Percentiles rank a stretch among this genome's conserved stretches.
These are phyloP conservation scores for Petasospora rhodanensis DNA, from an alignment of 1,139 yeast species.

Conservation along the genomic window DNA sequence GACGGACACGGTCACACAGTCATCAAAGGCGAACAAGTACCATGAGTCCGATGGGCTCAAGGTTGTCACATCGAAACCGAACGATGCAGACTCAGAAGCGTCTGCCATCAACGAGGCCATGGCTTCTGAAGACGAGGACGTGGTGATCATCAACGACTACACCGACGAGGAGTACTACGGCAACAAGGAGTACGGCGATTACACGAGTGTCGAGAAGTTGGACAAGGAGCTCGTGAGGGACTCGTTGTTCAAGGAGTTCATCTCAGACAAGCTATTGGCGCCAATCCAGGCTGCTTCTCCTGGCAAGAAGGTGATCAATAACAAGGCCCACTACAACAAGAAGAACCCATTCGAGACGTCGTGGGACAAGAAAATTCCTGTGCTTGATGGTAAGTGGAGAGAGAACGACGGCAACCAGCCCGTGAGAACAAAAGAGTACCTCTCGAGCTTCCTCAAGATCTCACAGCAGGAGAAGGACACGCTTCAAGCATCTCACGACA, in stretches of 20 bases:
- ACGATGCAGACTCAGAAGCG: conserved; percentile 7
- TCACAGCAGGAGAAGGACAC: conserved; percentile 11
- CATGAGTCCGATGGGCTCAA: conserved; percentile 7
- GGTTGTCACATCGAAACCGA: conserved; percentile 14
- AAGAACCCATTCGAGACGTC: conserved; percentile 12
- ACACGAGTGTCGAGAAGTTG: conserved; percentile 6
- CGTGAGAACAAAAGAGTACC: conserved; percentile 21
- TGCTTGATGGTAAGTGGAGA: conserved; percentile 21
- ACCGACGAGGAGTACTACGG: conserved; percentile 18
- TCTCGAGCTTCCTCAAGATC: conserved; percentile 17
- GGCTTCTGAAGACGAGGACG: conserved; percentile 6
- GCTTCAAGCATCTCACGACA: conserved; percentile 19
- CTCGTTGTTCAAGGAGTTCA: conserved; percentile 13
- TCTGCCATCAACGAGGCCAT: conserved; percentile 2
- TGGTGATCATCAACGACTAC: conserved; percentile 13
- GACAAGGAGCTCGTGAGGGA: conserved; percentile 10
- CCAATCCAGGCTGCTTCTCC: conserved; percentile 17
- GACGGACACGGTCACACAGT: no score
- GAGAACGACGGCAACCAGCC: conserved; percentile 22
- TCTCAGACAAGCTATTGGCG: conserved; percentile 14
- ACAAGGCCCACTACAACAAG: conserved; percentile 20
- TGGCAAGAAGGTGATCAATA: conserved; percentile 16
- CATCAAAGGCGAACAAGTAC: conserved; percentile 3
- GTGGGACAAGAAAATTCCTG: conserved; percentile 21
- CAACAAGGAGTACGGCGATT: conserved; percentile 15